phyloP scores from a whole-genome alignment of 371 early-diverging fungal species.

The Cokeromyces recurvatus region DNA sequence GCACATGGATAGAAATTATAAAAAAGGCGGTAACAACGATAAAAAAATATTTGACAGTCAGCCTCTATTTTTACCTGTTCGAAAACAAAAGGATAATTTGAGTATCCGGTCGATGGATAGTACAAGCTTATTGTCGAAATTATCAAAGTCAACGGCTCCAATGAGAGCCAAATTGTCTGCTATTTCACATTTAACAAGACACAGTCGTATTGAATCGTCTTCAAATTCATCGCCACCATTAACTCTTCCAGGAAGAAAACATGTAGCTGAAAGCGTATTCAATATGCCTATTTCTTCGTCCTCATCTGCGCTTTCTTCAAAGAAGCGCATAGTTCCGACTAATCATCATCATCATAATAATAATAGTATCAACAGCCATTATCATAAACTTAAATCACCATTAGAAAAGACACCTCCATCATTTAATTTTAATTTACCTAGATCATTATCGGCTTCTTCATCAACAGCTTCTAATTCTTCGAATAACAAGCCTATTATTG shows the following conservation, averaged over 20 bases:
- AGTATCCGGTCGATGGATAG: slow-evolving; percentile 8
- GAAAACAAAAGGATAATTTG: too few relatives aligned
- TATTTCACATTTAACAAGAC: slow-evolving; percentile 8
- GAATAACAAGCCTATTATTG: slow-evolving; percentile 8
- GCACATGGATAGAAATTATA: not conserved
- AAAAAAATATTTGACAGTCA: not conserved
- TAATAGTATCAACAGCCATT: too few relatives aligned
- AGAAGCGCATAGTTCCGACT: too few relatives aligned
- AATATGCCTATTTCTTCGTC: slow-evolving; percentile 29
- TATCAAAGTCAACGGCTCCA: slow-evolving; percentile 32
- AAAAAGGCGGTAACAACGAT: not conserved
- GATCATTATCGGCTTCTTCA: slow-evolving; percentile 11
- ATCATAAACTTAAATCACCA: too few relatives aligned
- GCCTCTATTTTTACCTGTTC: not conserved
- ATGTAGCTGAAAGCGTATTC: slow-evolving; percentile 39
- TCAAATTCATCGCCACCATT: slow-evolving; percentile 5
- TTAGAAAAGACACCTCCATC: slow-evolving; percentile 3
- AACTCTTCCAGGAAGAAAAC: slow-evolving; percentile 24
- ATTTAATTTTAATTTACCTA: slow-evolving; percentile 1
- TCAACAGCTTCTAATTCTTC: slow-evolving; percentile 14
- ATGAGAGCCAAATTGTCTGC: slow-evolving; percentile 27
- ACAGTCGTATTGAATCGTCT: not conserved
- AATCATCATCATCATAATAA: not conserved
- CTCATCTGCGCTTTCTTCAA: not conserved
- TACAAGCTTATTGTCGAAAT: slow-evolving; percentile 20